Evolutionary conservation across 441 rosid species (phyloP), one percentile per base, ranked within the genome.

Genomic region (Jatropha podagrica): DNA sequence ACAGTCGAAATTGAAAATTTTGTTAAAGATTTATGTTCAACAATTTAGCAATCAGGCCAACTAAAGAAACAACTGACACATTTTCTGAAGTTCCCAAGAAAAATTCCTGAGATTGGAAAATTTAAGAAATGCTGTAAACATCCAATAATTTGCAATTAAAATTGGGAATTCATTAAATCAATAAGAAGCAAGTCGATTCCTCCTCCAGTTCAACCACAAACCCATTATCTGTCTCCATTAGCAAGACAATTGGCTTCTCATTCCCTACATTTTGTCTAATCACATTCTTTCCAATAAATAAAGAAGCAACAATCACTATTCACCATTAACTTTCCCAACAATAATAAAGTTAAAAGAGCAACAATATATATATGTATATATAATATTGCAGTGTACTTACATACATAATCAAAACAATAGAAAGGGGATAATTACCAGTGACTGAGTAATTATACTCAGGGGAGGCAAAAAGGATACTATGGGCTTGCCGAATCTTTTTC

Each of bases 391-490:
- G 5, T 55, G 20, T 17, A 17, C 23, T 44, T 17, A 18, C 4
- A 52, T 52, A 44, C 48, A 44, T 44, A 44, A 4, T 44, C 7
- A 11, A 6, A 44, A 11, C 10, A 6, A 44, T 44, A 11, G 10
- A 44, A 44, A 44, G 8, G 42, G 55, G 14, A 37, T 2, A 23
- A 6, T 9, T 88, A 90, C 96, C 88, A 40, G 96, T 76, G 32
- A 92, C 81, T 42, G 98, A 92, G 83, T 70, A 92, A 58, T 92
- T 94, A 72, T 92, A 89, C 81, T 94, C 97, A 0, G 96, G 96
- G 4, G 94, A 90, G 69, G 95, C 93, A 12, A 91, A 94, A 2
- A 94, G 85, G 27, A 85, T 10, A 78, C 87, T 72, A 48, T 89
- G 95, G 17, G 93, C 90, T 52, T 78, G 70, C 32, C 79, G 82